phyloP scores from a whole-genome alignment of 2,329 filamentous ascomycete genomes.

The Rhinocladiella mackenziei region DNA sequence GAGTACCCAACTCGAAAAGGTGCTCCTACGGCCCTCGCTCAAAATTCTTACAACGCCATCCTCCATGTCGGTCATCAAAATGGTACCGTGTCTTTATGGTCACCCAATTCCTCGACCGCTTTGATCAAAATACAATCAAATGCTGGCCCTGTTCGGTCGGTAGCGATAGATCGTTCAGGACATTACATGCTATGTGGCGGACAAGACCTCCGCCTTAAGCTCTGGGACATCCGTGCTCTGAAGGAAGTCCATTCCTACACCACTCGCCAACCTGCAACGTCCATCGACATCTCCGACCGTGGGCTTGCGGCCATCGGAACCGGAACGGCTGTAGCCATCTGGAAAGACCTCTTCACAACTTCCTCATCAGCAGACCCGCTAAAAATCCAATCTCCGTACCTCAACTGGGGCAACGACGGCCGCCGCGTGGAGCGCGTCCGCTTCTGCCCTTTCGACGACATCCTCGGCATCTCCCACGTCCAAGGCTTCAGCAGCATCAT shows the following conservation, averaged over 20 bases:
- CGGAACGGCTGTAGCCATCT: constrained; percentile 84
- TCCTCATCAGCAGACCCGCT: constrained; percentile 64
- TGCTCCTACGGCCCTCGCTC: constrained; percentile 73
- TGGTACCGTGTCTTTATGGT: constrained; percentile 91
- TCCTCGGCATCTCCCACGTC: constrained; percentile 80
- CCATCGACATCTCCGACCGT: constrained; percentile 82
- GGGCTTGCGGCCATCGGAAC: constrained; percentile 85
- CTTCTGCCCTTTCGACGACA: constrained; percentile 95
- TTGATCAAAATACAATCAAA: constrained; percentile 90
- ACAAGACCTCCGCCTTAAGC: constrained; percentile 84
- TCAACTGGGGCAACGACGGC: constrained; percentile 79
- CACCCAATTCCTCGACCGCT: constrained; percentile 79
- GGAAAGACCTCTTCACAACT: constrained; percentile 84
- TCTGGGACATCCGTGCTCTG: constrained; percentile 94
- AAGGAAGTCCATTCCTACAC: constrained; percentile 88
- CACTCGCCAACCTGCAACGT: constrained; percentile 74
- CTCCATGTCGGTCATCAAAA: constrained; percentile 93
- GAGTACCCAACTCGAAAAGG: constrained; percentile 83
- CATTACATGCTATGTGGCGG: constrained; percentile 94
- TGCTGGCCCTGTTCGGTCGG: constrained; percentile 76
- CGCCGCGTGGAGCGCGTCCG: constrained; percentile 72
- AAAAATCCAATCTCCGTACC: constrained; percentile 83
- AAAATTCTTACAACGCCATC: constrained; percentile 90
- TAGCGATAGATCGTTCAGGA: constrained; percentile 83
- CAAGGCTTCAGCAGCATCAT: constrained; percentile 85